Evolutionary conservation across 176 grass and related monocot species (phyloP), one percentile per base, ranked within the genome.

Genomic region (Zea luxurians): DNA sequence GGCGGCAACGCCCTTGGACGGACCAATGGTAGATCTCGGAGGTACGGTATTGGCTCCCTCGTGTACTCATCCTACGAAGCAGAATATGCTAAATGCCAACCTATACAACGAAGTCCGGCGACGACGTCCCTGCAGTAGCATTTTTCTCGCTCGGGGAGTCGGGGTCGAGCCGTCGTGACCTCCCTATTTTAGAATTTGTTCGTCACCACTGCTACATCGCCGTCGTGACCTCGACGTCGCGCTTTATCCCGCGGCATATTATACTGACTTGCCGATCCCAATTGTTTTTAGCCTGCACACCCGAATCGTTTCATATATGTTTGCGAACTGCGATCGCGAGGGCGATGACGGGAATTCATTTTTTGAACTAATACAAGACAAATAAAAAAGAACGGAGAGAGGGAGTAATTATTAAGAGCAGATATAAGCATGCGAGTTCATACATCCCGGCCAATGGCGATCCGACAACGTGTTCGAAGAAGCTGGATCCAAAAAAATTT

Each of bases 211-310:
- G 18, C 8, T 58, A 71, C 38, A 80, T 27, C 27, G 64, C 64
- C 27, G 86, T 88, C 71, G 84, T 55, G 81, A 88, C 9, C 57
- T 58, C 77, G 86, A 88, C 82, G 58, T 71, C 48, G 35, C 8
- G 65, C 65, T 77, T 72, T 88, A 84, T 81, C 78, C 48, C 8
- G 77, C 48, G 7, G 82, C 65, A 81, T 84, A 80, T 84, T 76
- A 27, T 27, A 27, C 27, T 27, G 27, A 27, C 27, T 27, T 27
- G 27, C 27, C 27, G 27, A 27, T 27, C 27, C 27, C 27, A 27
- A 27, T 27, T 27, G 27, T 27, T 27, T 27, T 27, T 27, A 27
- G 27, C 27, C 27, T 27, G 27, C 27, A 27, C 27, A 27, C 27
- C 27, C 27, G 27, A 27, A 27, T 27, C 27, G 27, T 27, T 27